These are phyloP conservation scores for Oehlia diaphana DNA, from an alignment of 192 early-diverging fungal species.

Conservation along the genomic window DNA sequence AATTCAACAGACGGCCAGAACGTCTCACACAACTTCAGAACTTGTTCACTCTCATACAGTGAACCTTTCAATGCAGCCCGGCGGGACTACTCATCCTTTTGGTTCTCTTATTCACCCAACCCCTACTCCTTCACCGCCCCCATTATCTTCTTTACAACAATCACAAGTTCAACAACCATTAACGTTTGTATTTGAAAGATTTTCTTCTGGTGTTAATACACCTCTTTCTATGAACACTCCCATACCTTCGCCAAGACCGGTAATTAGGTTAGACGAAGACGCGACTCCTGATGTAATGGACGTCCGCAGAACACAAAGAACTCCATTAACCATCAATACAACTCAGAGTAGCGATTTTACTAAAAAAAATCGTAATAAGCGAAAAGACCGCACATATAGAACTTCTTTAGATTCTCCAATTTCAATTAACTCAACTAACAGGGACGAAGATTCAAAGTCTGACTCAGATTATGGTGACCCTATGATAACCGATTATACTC, in stretches of 20 bases:
- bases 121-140: constrained; percentile 12
- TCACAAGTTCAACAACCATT: constrained; percentile 24
- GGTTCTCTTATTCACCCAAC: constrained; percentile 16
- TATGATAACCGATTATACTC: constrained; percentile 6
- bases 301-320: constrained; percentile 3
- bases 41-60: constrained; percentile 10
- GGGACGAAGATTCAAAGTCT: constrained; percentile 22
- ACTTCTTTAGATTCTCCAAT: constrained; percentile 26
- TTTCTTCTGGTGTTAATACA: constrained; percentile 18
- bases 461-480: constrained; percentile 22
- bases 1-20: constrained; percentile 18
- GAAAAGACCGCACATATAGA: constrained; percentile 13
- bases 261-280: constrained; percentile 13
- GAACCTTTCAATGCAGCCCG: constrained; percentile 6
- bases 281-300: constrained; percentile 1
- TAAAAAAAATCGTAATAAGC: constrained; percentile 8
- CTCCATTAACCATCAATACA: constrained; percentile 1
- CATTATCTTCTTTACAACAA: constrained; percentile 5
- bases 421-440: constrained; percentile 14
- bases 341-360: constrained; percentile 8
- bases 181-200: constrained; percentile 32
- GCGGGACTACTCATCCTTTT: constrained; percentile 10
- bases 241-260: constrained; percentile 3
- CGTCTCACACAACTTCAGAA: constrained; percentile 13
- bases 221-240: constrained; percentile 14